These are phyloP conservation scores for Eimeria sp. DNA, from an alignment of 169 alveolate species.

Conservation along the genomic window DNA sequence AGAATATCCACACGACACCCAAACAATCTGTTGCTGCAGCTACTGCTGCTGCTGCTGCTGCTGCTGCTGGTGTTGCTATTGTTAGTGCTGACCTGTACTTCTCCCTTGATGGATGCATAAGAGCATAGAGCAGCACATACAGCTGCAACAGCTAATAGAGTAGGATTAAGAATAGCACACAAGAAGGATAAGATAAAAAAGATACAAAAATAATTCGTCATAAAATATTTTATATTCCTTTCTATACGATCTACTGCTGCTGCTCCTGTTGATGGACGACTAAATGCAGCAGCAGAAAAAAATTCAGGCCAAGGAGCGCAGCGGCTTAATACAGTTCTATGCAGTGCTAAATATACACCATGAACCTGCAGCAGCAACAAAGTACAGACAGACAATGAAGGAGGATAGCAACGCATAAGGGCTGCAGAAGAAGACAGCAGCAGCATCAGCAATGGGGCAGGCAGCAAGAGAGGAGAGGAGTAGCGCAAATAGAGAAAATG, in stretches of 20 bases:
- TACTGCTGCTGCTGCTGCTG: slow-evolving; percentile 29
- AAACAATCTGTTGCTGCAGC: not conserved
- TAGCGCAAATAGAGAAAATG: too few species aligned
- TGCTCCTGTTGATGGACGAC: slow-evolving; percentile 61
- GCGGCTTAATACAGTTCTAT: slow-evolving; percentile 22
- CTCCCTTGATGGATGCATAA: slow-evolving; percentile 47
- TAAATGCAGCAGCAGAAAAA: not conserved
- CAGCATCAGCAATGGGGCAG: too few species aligned
- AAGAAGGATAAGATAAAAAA: not conserved
- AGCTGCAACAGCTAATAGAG: slow-evolving; percentile 8
- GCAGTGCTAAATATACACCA: slow-evolving; percentile 53
- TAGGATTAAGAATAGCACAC: slow-evolving; percentile 66
- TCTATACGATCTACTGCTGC: slow-evolving; percentile 73
- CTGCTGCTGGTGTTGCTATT: slow-evolving; percentile 11
- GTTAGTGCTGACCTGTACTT: slow-evolving; percentile 29
- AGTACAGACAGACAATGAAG: too few species aligned
- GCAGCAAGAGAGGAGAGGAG: too few species aligned
- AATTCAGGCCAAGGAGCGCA: slow-evolving; percentile 72
- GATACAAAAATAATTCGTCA: slow-evolving; percentile 59
- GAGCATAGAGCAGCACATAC: slow-evolving; percentile 68
- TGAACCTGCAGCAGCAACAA: slow-evolving; percentile 53
- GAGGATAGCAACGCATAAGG: too few species aligned
- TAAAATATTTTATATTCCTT: slow-evolving; percentile 52
- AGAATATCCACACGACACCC: not conserved
- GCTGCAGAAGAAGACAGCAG: too few species aligned